A percentile compares a stretch with the other conserved stretches of the same genome.
phyloP scores from a whole-genome alignment of 768 basidiomycete genomes.

The Botryobasidium botryosum region DNA sequence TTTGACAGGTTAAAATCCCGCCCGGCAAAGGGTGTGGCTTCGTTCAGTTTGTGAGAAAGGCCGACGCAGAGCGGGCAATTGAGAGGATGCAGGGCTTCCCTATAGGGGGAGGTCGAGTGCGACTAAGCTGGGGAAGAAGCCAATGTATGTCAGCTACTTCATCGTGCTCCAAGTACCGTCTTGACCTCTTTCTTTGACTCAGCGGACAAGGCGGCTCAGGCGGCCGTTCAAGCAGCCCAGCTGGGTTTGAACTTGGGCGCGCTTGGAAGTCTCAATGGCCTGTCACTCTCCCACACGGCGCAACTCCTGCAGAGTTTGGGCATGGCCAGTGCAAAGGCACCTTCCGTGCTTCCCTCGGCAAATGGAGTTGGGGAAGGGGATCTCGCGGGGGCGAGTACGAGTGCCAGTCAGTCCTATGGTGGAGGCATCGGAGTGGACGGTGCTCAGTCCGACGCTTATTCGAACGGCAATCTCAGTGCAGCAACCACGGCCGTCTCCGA shows the following conservation, averaged over 20 bases:
- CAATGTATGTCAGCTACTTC: constrained; percentile 43
- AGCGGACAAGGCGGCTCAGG: constrained; percentile 78
- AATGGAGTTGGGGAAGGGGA: too few relatives aligned
- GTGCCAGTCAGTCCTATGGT: too few relatives aligned
- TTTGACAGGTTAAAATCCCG: constrained; percentile 75
- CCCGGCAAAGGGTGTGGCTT: constrained; percentile 92
- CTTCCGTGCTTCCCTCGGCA: too few relatives aligned
- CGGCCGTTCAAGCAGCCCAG: constrained; percentile 35
- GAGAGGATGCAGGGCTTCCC: constrained; percentile 97
- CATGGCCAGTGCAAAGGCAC: not conserved
- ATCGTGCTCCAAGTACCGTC: not conserved
- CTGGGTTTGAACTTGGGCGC: constrained; percentile 12
- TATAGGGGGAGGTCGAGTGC: constrained; percentile 78
- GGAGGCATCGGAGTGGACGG: not conserved
- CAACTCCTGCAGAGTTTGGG: constrained; percentile 7
- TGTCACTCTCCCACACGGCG: constrained; percentile 10
- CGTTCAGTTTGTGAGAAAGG: constrained; percentile 85
- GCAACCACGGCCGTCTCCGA: too few relatives aligned
- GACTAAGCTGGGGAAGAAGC: constrained; percentile 85
- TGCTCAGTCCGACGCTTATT: too few relatives aligned
- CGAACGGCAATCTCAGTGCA: too few relatives aligned
- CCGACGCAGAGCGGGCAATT: constrained; percentile 82
- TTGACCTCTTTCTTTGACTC: constrained; percentile 9
- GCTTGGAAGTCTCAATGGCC: constrained; percentile 8
- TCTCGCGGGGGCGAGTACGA: too few relatives aligned